Evolutionary conservation across 2,329 filamentous ascomycete species (phyloP).

Genomic region (Monosporascus sp.): DNA sequence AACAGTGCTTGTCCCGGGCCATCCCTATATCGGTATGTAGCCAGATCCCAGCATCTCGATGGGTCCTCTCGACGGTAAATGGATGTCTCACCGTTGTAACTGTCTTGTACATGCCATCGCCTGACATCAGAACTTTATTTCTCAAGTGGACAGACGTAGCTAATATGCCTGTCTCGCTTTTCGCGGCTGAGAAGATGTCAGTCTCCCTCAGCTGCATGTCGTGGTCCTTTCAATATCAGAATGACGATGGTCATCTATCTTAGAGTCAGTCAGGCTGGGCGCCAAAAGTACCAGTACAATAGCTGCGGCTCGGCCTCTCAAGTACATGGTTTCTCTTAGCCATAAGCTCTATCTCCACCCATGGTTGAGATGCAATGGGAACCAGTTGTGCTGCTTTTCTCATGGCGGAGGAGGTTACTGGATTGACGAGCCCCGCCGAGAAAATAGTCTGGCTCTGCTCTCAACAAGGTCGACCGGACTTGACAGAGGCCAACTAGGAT

Average conservation of each 20-base stretch:
- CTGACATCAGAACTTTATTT: not conserved
- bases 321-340: not conserved
- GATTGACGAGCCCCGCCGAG: too few species aligned
- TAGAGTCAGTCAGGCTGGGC: too few species aligned
- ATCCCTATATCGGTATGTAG: conserved; percentile 19
- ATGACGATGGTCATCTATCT: too few species aligned
- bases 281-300: not conserved
- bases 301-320: not conserved
- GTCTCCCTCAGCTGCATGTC: too few species aligned
- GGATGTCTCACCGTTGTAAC: not conserved
- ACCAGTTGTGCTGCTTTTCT: not conserved
- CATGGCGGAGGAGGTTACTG: too few species aligned
- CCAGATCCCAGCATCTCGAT: conserved; percentile 14
- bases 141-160: too few species aligned
- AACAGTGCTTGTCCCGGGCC: conserved; percentile 8
- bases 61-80: conserved; percentile 12
- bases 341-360: not conserved
- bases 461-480: not conserved
- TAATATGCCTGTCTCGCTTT: too few species aligned
- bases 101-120: not conserved
- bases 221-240: too few species aligned
- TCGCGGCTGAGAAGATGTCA: too few species aligned
- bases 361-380: not conserved
- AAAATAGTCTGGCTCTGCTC: not conserved
- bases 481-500: too few species aligned